Conservation (phyloP, 306 rosid species). For the Fragaria nilgerrensis region DNA sequence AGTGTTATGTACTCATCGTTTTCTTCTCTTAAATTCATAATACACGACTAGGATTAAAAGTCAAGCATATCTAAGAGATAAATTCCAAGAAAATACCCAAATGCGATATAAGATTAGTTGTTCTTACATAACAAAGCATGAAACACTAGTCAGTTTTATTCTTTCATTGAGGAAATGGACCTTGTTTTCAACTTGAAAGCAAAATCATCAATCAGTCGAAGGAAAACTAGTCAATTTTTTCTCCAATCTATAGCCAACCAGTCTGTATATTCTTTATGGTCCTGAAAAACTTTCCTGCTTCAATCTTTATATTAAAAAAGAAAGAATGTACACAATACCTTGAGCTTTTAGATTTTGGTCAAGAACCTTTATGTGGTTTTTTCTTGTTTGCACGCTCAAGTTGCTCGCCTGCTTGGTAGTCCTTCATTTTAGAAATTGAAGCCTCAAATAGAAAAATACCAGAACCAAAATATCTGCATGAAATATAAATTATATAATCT, state of each 20-base stretch:
- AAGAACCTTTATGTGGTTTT: background rate
- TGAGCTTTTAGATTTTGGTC: background rate
- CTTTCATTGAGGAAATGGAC: slow-evolving; percentile 24
- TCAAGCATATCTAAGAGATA: background rate
- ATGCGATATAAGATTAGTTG: background rate
- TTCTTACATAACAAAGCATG: background rate
- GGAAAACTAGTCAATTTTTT: background rate
- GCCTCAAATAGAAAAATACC: background rate
- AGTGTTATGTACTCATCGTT: background rate
- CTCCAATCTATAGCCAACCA: background rate
- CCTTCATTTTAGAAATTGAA: background rate
- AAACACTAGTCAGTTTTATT: slow-evolving; percentile 18
- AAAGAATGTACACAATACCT: background rate
- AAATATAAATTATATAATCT: background rate
- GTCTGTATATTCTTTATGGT: slow-evolving; percentile 2
- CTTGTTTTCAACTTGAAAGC: slow-evolving; percentile 18
- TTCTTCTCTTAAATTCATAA: background rate
- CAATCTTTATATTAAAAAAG: background rate
- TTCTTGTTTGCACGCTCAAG: background rate
- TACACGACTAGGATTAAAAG: background rate
- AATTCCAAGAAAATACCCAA: too few relatives aligned
- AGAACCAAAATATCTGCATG: slow-evolving; percentile 9
- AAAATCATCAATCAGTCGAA: background rate
- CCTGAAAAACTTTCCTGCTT: background rate
- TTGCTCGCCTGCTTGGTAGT: background rate